Evolutionary conservation across 78 protist genomes (phyloP), one percentile per base, ranked within the genome.

Genomic region (Polysphondylium violaceum): DNA sequence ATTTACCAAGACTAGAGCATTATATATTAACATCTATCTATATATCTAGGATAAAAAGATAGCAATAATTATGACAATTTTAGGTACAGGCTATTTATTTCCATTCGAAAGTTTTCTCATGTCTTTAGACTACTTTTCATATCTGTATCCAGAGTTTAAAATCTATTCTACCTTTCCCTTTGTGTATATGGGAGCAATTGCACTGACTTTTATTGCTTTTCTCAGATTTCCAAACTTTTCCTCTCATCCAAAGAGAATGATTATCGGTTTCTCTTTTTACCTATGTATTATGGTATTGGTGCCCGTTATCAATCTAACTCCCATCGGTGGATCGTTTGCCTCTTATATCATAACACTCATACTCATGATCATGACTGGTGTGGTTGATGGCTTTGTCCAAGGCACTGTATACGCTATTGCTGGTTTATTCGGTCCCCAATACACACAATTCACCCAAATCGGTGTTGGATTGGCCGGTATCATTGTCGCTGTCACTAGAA

Each of bases 381-480:
- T 71, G 2, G 36, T 69, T 19, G 91, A 83, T 83, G 91, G 79
- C 11, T 43, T 83, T 44, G 69, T 69, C 17, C 91, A 83, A 69
- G 73, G 79, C 69, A 68, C 79, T 1, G 63, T 83, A 1, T 83
- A 68, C 59, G 72, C 79, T 6, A 43, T 83, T 40, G 91, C 91
- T 17, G 68, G 79, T 31, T 11, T 69, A 29, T 53, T 83, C 35
- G 91, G 91, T 55, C 77, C 91, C 23, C 68, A 51, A 29, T 83
- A 83, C 43, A 43, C 77, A n/a, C 19, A 29, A 29, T 83, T 58
- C n/a, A 53, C 73, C 19, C 91, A 83, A 69, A 43, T 71, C 27
- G 91, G 91, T 58, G 64, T 59, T 31, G 90, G 90, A 29, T 21
- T 69, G 2, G 60, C 90, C 4, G 60, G 90, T 69, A 61, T 83